Conservation (phyloP, 805 yeast genomes). For the Yarrowia yakushimensis region DNA sequence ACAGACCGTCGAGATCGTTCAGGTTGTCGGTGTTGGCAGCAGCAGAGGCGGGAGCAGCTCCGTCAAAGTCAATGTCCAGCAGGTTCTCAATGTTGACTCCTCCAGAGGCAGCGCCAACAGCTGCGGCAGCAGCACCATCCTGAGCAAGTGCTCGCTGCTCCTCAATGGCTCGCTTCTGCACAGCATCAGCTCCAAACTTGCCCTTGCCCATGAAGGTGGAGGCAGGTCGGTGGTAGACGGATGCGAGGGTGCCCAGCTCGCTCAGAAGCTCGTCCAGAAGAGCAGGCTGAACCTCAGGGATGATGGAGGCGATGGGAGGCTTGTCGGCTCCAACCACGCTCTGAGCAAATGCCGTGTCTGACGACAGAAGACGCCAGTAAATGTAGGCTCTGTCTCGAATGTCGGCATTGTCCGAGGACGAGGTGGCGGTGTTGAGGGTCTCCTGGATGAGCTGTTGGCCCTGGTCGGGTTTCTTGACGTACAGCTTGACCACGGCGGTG, state of each 20-base stretch:
- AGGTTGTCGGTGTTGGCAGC: slow-evolving; percentile 37
- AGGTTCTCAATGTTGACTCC: slow-evolving; percentile 71
- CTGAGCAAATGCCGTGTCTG: slow-evolving; percentile 73
- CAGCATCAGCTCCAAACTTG: slow-evolving; percentile 42
- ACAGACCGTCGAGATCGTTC: slow-evolving; percentile 74
- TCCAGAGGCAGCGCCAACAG: slow-evolving; percentile 31
- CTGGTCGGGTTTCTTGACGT: slow-evolving; percentile 53
- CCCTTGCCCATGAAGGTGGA: slow-evolving; percentile 53
- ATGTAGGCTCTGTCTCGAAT: slow-evolving; percentile 80
- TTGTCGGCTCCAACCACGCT: slow-evolving; percentile 56
- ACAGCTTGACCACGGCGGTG: slow-evolving; percentile 76
- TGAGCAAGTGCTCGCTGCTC: slow-evolving; percentile 76
- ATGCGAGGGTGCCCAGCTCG: slow-evolving; percentile 82
- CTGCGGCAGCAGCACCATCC: slow-evolving; percentile 51
- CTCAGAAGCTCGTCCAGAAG: slow-evolving; percentile 62
- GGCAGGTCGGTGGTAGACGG: slow-evolving; percentile 85
- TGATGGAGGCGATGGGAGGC: slow-evolving; percentile 69
- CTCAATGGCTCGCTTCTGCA: slow-evolving; percentile 53
- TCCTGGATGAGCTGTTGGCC: slow-evolving; percentile 76
- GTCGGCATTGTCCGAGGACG: slow-evolving; percentile 78
- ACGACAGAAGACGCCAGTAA: slow-evolving; percentile 80
- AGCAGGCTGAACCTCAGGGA: slow-evolving; percentile 65
- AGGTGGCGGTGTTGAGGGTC: slow-evolving; percentile 67
- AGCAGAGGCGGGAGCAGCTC: slow-evolving; percentile 33
- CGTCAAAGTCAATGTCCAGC: slow-evolving; percentile 78